Evolutionary conservation across 148 eudicot genomes (phyloP).

Genomic region (Rhododendron molle): DNA sequence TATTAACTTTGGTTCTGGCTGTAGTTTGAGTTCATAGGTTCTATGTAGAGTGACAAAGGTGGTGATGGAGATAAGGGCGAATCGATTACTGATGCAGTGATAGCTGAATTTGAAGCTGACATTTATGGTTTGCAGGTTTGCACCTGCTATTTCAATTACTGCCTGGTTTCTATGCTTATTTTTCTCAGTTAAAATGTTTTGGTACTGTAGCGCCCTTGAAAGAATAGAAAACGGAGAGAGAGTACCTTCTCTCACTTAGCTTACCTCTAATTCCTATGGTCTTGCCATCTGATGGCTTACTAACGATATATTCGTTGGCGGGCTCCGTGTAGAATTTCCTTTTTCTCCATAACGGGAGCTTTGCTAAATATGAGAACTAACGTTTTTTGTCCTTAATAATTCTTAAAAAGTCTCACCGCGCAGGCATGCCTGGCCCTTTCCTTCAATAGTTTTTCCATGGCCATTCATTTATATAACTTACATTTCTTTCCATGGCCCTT

Average conservation of each 20-base stretch:
- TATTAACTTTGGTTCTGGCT: background rate
- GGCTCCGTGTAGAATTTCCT: background rate
- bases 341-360: background rate
- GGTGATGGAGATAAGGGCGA: constrained; percentile 36
- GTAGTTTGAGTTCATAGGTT: constrained; percentile 21
- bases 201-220: background rate
- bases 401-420: background rate
- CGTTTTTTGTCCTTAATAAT: background rate
- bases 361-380: background rate
- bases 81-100: constrained; percentile 61
- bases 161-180: background rate
- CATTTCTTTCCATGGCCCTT: background rate
- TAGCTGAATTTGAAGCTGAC: constrained; percentile 94
- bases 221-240: background rate
- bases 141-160: background rate
- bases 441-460: background rate
- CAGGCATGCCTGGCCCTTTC: background rate
- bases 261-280: background rate
- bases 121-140: constrained; percentile 82
- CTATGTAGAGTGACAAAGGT: constrained; percentile 43
- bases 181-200: background rate
- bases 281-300: background rate
- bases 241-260: background rate
- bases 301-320: background rate
- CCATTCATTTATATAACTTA: background rate